Evolutionary conservation across 805 yeast genomes (phyloP), one percentile per base, ranked within the genome.

Genomic region (Ogataea henricii): DNA sequence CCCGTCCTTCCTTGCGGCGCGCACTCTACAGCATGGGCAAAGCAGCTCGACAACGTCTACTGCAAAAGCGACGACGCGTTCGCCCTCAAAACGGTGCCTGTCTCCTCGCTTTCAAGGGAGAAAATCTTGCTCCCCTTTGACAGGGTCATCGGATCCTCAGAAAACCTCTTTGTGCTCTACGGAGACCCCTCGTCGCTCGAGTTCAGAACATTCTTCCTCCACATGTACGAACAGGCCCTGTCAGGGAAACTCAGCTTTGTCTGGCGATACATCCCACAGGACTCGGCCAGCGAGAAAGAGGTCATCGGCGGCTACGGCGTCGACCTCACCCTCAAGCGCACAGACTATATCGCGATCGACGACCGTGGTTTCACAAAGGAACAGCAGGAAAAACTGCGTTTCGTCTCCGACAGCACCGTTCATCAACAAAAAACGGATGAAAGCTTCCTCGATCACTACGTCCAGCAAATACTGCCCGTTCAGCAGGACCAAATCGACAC

Each of bases 21-120:
- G 22, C 46, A 58, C 2, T 62, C 71, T 5, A 58, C 55, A 4
- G 71, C 80, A 1, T 83, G 87, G 76, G 74, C 63, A 47, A 73
- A 73, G 53, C 81, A 83, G 48, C 78, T 78, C 41, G 71, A 72
- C 21, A 49, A 57, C 34, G 63, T 74, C 2, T 85, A 83, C 59
- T 83, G 90, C 57, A 78, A 84, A 8, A 70, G 83, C 2, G 87
- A 81, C 46, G 96, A 86, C 48, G 76, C 89, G 1, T 94, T 80
- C 64, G 96, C 97, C 2, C 71, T 94, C 47, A 84, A 85, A 62
- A 78, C 89, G 0, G 70, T 71, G 21, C 67, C 69, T n/a, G 56
- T 62, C 5, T 21, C 17, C 8, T 26, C 42, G 2, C 39, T 48
- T n/a, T 22, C 42, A 26, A 12, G 37, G 12, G 40, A 41, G 7